Evolutionary conservation across 202 grass and related monocot genomes (phyloP), one percentile per base, ranked within the genome.

Genomic region (Zoysia matrella): DNA sequence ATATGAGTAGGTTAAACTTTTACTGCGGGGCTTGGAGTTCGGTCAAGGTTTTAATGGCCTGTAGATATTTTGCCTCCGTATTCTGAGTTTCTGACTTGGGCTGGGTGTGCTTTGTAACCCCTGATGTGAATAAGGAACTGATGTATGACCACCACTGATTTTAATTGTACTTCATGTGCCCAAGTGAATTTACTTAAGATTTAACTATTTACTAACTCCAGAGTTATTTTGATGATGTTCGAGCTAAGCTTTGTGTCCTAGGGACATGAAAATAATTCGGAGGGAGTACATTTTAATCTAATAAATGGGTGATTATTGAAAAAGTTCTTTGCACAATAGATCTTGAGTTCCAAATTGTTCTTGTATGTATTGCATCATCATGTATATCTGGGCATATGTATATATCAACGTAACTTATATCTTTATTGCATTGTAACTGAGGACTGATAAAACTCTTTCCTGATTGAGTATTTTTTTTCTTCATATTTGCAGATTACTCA

Each of bases 401-500:
- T 11, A 54, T 87, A 22, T 76, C 30, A 42, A 14, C 15, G 47
- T 49, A 36, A 36, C 30, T 36, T 36, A 1, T 36, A 22, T 89
- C 22, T 13, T 74, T 88, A 42, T 67, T 30, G 13, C 22, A 69
- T 14, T 76, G 47, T 52, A 62, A 30, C 53, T 54, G 4, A 68
- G 16, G 11, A 47, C 44, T 49, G 13, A 56, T 58, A 16, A 10
- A 36, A 65, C 45, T 15, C 46, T 8, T 51, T 50, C 45, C 44
- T 40, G 40, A 12, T 53, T 75, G 4, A 64, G 15, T 75, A 86
- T 74, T 85, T 12, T 16, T 12, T 74, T 63, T 75, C 5, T 55
- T 58, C 69, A 39, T 54, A 8, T 85, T 50, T 93, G 80, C 96
- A 99, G 96, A 80, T 90, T 99, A 81, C 96, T 99, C 82, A 74